phyloP scores from a whole-genome alignment of 176 grass and related monocot genomes.

The Triticum turgidum region DNA sequence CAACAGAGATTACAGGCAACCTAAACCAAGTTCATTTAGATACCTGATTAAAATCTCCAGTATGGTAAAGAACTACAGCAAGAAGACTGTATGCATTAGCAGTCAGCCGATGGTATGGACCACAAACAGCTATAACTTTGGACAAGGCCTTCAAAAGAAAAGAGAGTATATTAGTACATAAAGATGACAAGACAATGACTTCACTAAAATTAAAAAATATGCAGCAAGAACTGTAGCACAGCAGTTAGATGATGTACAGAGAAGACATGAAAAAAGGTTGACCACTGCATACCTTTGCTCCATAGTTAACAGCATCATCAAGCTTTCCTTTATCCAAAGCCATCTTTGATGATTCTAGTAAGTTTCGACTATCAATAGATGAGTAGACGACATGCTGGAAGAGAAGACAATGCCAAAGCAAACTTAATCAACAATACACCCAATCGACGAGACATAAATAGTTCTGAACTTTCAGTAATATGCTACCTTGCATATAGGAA shows the following conservation, averaged over 20 bases:
- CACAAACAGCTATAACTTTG: constrained; percentile 94
- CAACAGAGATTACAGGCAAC: neutral
- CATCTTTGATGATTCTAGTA: constrained; percentile 93
- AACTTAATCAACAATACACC: constrained; percentile 1
- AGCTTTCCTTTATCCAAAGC: constrained; percentile 99
- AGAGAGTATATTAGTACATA: constrained; percentile 22
- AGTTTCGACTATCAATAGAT: constrained; percentile 88
- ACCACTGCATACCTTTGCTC: constrained; percentile 66
- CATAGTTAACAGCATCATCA: constrained; percentile 88
- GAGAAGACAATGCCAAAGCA: constrained; percentile 3
- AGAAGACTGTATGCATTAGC: constrained; percentile 98
- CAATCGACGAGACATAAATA: neutral
- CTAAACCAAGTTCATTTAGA: neutral
- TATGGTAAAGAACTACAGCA: constrained; percentile 98
- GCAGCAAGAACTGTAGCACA: constrained; percentile 1
- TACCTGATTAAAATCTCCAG: constrained; percentile 99
- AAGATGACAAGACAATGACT: neutral
- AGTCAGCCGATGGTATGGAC: constrained; percentile 90
- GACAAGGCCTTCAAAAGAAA: constrained; percentile 69
- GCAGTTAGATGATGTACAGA: neutral
- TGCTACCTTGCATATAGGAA: constrained; percentile 96
- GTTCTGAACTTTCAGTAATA: constrained; percentile 20
- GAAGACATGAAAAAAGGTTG: neutral
- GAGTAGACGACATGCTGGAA: constrained; percentile 83
- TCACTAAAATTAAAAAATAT: neutral